A percentile compares a stretch with the other conserved stretches of the same genome.
Conservation (phyloP, 2,329 filamentous ascomycete genomes). For the Neopestalotiopsis sp. region DNA sequence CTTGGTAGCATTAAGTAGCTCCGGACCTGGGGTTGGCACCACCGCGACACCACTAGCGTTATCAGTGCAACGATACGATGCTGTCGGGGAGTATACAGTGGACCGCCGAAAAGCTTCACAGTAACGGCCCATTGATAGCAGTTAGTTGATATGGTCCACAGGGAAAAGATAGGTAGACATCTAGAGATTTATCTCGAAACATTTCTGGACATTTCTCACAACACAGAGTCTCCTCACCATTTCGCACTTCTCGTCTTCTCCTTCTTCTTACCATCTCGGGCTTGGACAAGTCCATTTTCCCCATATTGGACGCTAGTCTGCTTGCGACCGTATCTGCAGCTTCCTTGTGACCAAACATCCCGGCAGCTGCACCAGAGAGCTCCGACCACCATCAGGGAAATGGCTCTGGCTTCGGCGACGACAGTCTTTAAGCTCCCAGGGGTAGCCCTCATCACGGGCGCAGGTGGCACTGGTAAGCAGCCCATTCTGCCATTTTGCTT, state of each 20-base stretch:
- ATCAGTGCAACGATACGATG: not conserved
- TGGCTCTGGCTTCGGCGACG: slow-evolving; percentile 21
- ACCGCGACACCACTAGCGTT: not conserved
- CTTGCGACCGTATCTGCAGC: not conserved
- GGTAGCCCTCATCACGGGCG: slow-evolving; percentile 52
- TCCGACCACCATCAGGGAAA: slow-evolving; percentile 2
- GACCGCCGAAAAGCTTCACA: not conserved
- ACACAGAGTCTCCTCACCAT: too few relatives aligned
- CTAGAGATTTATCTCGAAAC: too few relatives aligned
- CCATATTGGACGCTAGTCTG: not conserved
- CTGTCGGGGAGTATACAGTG: not conserved
- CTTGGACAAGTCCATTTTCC: not conserved
- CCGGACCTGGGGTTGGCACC: not conserved
- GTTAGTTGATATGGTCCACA: not conserved
- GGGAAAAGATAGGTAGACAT: not conserved
- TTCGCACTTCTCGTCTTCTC: too few relatives aligned
- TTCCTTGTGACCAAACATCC: not conserved
- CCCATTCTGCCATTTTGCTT: too few relatives aligned
- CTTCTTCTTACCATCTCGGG: not conserved
- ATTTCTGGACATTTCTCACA: too few relatives aligned
- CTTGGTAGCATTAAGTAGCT: not conserved
- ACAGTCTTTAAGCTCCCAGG: slow-evolving; percentile 42
- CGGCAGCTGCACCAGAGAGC: not conserved
- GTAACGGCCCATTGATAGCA: not conserved
- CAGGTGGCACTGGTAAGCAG: slow-evolving; percentile 49